phyloP scores from a whole-genome alignment of 2,329 filamentous ascomycete genomes.

The Colletotrichum sp. region DNA sequence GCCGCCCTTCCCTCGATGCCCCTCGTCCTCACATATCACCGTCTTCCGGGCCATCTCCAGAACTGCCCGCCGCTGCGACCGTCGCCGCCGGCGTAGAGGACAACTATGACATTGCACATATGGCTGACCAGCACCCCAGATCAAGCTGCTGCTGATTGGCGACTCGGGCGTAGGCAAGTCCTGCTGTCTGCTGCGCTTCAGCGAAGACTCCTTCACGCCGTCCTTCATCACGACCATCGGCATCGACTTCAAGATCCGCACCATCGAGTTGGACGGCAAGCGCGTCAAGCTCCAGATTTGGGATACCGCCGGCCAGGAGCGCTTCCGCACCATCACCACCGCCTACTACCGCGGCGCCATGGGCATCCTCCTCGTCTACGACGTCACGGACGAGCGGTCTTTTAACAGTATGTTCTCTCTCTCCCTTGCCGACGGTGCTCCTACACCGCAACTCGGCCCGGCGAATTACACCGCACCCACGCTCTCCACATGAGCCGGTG shows the following conservation, averaged over 20 bases:
- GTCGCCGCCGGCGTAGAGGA: constrained; percentile 15
- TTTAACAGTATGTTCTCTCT: constrained; percentile 80
- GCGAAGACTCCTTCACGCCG: constrained; percentile 95
- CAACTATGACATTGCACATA: constrained; percentile 22
- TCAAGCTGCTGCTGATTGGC: constrained; percentile 95
- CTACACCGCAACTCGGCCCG: neutral
- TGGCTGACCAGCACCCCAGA: constrained; percentile 56
- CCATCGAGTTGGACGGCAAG: constrained; percentile 98
- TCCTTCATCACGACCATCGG: constrained; percentile 99
- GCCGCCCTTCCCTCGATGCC: neutral
- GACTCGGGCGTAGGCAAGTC: constrained; percentile 98
- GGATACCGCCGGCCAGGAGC: constrained; percentile 98
- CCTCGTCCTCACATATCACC: neutral
- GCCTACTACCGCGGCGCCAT: constrained; percentile 98
- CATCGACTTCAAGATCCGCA: constrained; percentile 99
- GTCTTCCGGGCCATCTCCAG: neutral
- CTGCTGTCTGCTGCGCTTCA: constrained; percentile 95
- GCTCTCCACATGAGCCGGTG: neutral
- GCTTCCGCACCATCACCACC: constrained; percentile 98
- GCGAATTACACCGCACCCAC: neutral
- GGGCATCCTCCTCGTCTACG: constrained; percentile 97
- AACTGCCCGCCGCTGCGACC: neutral
- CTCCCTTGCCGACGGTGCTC: neutral
- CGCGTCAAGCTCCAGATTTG: constrained; percentile 99
- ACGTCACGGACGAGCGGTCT: constrained; percentile 94